A percentile compares a stretch with the other conserved stretches of the same genome.
Conservation (phyloP, 257 asterid species). For the Ajuga chamaepitys region DNA sequence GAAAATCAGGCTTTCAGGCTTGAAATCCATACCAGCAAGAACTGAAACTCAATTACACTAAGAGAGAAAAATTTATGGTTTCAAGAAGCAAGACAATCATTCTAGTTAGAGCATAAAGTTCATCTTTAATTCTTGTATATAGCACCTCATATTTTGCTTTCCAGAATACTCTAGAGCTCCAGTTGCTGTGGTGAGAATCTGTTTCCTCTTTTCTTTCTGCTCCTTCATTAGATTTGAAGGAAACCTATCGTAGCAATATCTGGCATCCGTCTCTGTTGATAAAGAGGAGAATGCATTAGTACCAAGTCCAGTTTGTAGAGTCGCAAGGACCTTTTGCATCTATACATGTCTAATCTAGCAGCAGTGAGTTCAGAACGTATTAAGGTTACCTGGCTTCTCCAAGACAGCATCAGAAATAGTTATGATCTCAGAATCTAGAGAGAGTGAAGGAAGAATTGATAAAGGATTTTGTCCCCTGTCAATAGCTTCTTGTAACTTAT, state of each 20-base stretch:
- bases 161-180: conserved; percentile 83
- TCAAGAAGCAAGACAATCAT: conserved; percentile 7
- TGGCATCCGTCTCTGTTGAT: conserved; percentile 46
- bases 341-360: conserved; percentile 15
- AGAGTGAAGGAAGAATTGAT: conserved; percentile 52
- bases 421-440: conserved; percentile 52
- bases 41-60: background rate
- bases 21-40: conserved; percentile 52
- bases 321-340: conserved; percentile 2
- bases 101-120: conserved; percentile 8
- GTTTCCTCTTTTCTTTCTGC: conserved; percentile 86
- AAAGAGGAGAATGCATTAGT: conserved; percentile 5
- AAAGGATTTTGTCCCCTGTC: conserved; percentile 88
- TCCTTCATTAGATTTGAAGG: conserved; percentile 74
- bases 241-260: conserved; percentile 66
- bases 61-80: background rate
- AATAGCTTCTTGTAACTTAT: conserved; percentile 89
- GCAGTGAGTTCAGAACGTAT: conserved; percentile 9
- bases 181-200: conserved; percentile 75
- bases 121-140: conserved; percentile 21
- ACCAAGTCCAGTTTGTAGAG: conserved; percentile 11
- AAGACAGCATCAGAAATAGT: conserved; percentile 55
- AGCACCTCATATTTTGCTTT: conserved; percentile 54
- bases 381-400: conserved; percentile 47
- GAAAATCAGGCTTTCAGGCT: conserved; percentile 55